phyloP scores from a whole-genome alignment of 179 eudicot genomes.

The Vitellaria paradoxa region DNA sequence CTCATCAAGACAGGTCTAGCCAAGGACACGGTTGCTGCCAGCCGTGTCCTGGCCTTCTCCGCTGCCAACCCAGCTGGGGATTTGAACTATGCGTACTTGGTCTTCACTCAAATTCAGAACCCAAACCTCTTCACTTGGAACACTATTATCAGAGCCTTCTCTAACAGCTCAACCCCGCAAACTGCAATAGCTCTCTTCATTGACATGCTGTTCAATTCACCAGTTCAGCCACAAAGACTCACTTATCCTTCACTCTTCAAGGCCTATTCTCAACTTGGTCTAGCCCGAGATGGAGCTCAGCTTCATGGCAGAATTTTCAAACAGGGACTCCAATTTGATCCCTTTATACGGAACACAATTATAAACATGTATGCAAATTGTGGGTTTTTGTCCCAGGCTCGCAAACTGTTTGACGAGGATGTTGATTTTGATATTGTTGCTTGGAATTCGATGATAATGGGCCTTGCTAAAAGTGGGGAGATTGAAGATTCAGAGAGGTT shows the following conservation, averaged over 20 bases:
- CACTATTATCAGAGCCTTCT: slow-evolving; percentile 72
- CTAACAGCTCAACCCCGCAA: slow-evolving; percentile 55
- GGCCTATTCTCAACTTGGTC: slow-evolving; percentile 63
- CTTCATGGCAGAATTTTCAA: slow-evolving; percentile 69
- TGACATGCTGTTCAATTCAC: slow-evolving; percentile 49
- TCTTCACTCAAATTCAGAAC: slow-evolving; percentile 46
- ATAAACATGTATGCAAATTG: slow-evolving; percentile 64
- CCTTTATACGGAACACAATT: slow-evolving; percentile 50
- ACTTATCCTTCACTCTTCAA: slow-evolving; percentile 83
- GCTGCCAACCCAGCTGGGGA: slow-evolving; percentile 43
- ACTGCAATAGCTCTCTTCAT: slow-evolving; percentile 48
- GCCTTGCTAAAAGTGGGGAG: slow-evolving; percentile 47
- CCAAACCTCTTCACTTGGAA: slow-evolving; percentile 66
- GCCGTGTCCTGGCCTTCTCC: slow-evolving; percentile 52
- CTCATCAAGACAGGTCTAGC: slow-evolving; percentile 65
- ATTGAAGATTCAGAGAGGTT: slow-evolving; percentile 48
- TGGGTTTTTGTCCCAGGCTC: slow-evolving; percentile 57
- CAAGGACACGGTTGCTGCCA: slow-evolving; percentile 47
- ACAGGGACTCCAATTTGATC: slow-evolving; percentile 46
- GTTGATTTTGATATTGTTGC: slow-evolving; percentile 51
- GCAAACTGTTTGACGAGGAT: slow-evolving; percentile 44
- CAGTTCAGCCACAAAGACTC: slow-evolving; percentile 41
- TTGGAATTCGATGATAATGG: slow-evolving; percentile 78
- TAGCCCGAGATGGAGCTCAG: slow-evolving; percentile 56
- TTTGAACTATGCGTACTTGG: slow-evolving; percentile 49